Percentiles rank a stretch among this genome's conserved stretches.
phyloP scores from a whole-genome alignment of 306 rosid genomes.

The Dryas drummondii region DNA sequence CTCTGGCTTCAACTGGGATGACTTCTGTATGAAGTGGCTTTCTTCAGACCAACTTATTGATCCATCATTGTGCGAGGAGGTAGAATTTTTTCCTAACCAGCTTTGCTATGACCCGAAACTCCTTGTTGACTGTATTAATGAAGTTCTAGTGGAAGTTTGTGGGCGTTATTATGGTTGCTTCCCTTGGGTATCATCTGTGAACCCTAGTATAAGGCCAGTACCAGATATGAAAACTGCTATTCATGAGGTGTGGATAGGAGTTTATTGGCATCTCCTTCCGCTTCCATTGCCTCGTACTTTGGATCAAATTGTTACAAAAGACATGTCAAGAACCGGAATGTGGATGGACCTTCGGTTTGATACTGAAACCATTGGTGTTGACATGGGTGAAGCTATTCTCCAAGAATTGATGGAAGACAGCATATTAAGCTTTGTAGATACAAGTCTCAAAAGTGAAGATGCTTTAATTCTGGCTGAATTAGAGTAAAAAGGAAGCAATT shows the following conservation, averaged over 20 bases:
- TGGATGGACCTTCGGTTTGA: constrained; percentile 82
- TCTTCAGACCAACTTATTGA: constrained; percentile 73
- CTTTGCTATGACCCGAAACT: constrained; percentile 61
- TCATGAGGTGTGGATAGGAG: constrained; percentile 60
- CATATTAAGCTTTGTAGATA: constrained; percentile 47
- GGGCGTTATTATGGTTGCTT: constrained; percentile 48
- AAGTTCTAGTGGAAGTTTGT: constrained; percentile 68
- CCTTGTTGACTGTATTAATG: constrained; percentile 66
- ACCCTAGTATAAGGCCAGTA: constrained; percentile 42
- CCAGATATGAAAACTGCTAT: constrained; percentile 42
- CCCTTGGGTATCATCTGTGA: constrained; percentile 55
- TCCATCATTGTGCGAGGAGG: constrained; percentile 52
- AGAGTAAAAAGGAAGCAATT: constrained; percentile 29
- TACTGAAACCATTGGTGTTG: constrained; percentile 60
- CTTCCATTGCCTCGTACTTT: constrained; percentile 62
- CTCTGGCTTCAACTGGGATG: constrained; percentile 61
- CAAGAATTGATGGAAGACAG: constrained; percentile 70
- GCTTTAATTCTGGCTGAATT: constrained; percentile 29
- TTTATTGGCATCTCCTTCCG: constrained; percentile 74
- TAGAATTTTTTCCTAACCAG: constrained; percentile 53
- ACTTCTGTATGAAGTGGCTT: constrained; percentile 56
- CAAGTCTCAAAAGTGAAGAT: constrained; percentile 28
- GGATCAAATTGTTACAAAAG: constrained; percentile 82
- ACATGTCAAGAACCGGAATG: constrained; percentile 57
- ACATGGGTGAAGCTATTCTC: constrained; percentile 74